Evolutionary conservation across 306 rosid genomes (phyloP).

Genomic region (Cicer yamashitae): DNA sequence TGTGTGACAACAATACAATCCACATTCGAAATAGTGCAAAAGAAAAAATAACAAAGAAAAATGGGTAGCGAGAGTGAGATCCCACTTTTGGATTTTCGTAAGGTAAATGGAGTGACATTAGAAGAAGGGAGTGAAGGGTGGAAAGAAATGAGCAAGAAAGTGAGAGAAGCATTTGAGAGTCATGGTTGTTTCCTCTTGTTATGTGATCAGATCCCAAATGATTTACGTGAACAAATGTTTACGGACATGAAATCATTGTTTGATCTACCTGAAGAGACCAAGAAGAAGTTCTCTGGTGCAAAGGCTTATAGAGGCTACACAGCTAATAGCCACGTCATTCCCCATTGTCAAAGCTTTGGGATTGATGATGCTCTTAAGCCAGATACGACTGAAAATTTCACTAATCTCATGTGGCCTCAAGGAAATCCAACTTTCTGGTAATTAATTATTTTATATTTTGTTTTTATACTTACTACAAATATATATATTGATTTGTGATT

Average conservation of each 20-base stretch:
- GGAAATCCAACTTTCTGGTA: conserved; percentile 60
- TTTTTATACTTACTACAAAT: too few relatives aligned
- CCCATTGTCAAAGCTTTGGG: conserved; percentile 57
- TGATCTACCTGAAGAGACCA: conserved; percentile 62
- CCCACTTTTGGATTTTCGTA: conserved; percentile 39
- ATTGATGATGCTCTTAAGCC: conserved; percentile 43
- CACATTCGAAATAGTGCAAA: not conserved
- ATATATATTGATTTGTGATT: too few relatives aligned
- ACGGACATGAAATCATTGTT: conserved; percentile 48
- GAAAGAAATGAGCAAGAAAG: conserved; percentile 51
- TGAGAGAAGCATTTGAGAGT: conserved; percentile 58
- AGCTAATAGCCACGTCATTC: conserved; percentile 32
- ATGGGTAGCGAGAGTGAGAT: conserved; percentile 36
- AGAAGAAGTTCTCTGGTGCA: conserved; percentile 40
- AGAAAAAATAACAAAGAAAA: not conserved
- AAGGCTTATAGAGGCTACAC: conserved; percentile 53
- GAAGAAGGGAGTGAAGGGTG: conserved; percentile 46
- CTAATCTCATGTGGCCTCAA: conserved; percentile 66
- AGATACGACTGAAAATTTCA: conserved; percentile 39
- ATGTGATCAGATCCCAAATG: conserved; percentile 22
- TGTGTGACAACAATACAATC: not conserved
- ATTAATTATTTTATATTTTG: not conserved
- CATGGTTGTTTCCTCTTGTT: conserved; percentile 47
- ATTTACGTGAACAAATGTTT: conserved; percentile 43
- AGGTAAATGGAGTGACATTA: not conserved